These are phyloP conservation scores for Dactylella cylindrospora DNA, from an alignment of 2,329 filamentous ascomycete genomes.

Conservation along the genomic window DNA sequence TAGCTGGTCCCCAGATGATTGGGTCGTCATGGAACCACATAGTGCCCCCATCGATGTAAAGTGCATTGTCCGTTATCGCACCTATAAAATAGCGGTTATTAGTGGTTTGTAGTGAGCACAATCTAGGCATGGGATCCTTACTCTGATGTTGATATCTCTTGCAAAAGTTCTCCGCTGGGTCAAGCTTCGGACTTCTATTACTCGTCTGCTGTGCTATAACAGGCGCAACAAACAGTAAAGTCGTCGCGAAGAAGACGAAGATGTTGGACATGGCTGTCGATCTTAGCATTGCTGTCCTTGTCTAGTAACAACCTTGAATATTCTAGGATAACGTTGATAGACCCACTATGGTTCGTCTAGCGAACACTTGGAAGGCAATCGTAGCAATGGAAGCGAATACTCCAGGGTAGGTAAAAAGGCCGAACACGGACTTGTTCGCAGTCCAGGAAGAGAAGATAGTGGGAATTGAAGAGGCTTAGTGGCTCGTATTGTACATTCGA, in stretches of 20 bases:
- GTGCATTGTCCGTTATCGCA: conserved; percentile 19
- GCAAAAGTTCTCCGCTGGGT: conserved; percentile 30
- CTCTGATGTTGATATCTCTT: conserved; percentile 42
- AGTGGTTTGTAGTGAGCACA: background rate
- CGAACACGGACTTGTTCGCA: too few species aligned
- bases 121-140: conserved; percentile 2
- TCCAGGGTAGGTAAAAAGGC: too few species aligned
- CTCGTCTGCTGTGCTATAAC: conserved; percentile 12
- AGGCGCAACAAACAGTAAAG: conserved; percentile 33
- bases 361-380: too few species aligned
- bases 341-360: too few species aligned
- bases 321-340: too few species aligned
- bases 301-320: too few species aligned
- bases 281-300: conserved; percentile 23
- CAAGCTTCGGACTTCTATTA: conserved; percentile 20
- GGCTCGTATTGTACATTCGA: too few species aligned
- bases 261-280: conserved; percentile 10
- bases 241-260: conserved; percentile 23
- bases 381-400: too few species aligned
- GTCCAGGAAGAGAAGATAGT: too few species aligned
- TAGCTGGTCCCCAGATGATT: conserved; percentile 28
- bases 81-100: conserved; percentile 13
- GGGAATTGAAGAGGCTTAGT: too few species aligned
- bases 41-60: conserved; percentile 37
- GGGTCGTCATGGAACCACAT: conserved; percentile 40